phyloP scores from a whole-genome alignment of 2,329 filamentous ascomycete species.

The Penicillium sp. region DNA sequence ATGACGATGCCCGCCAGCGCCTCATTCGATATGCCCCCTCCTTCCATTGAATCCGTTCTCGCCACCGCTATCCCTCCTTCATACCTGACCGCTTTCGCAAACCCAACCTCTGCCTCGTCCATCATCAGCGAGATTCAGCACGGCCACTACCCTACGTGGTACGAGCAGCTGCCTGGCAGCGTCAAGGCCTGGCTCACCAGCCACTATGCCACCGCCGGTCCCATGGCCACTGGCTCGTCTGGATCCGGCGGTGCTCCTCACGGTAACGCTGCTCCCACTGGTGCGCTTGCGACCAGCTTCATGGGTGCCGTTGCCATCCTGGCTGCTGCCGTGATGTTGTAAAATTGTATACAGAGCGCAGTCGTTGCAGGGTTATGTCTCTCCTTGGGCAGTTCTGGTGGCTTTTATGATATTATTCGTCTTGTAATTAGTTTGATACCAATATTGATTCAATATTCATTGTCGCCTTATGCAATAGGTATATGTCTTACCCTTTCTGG shows the following conservation, averaged over 20 bases:
- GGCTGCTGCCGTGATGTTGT: conserved; percentile 29
- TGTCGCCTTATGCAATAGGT: too few species aligned
- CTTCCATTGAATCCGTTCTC: conserved; percentile 29
- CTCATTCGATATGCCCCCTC: conserved; percentile 18
- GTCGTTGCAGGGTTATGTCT: neutral
- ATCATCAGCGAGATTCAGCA: conserved; percentile 24
- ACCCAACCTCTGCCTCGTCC: conserved; percentile 23
- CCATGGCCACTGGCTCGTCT: conserved; percentile 3
- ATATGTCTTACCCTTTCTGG: too few species aligned
- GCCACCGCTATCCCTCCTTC: conserved; percentile 32
- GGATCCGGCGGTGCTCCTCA: conserved; percentile 11
- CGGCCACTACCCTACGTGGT: conserved; percentile 33
- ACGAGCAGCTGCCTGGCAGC: conserved; percentile 26
- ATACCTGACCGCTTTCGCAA: conserved; percentile 22
- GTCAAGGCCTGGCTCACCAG: conserved; percentile 29
- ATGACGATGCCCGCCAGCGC: neutral
- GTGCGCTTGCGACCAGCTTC: conserved; percentile 21
- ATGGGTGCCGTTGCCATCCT: conserved; percentile 26
- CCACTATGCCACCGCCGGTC: conserved; percentile 2
- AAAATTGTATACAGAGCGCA: neutral
- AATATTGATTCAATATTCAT: neutral
- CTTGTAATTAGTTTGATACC: neutral
- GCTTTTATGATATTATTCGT: neutral
- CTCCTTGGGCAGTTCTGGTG: neutral
- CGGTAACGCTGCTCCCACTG: conserved; percentile 20